Evolutionary conservation across 2,329 filamentous ascomycete genomes (phyloP).

Genomic region (Penicillium sp.): DNA sequence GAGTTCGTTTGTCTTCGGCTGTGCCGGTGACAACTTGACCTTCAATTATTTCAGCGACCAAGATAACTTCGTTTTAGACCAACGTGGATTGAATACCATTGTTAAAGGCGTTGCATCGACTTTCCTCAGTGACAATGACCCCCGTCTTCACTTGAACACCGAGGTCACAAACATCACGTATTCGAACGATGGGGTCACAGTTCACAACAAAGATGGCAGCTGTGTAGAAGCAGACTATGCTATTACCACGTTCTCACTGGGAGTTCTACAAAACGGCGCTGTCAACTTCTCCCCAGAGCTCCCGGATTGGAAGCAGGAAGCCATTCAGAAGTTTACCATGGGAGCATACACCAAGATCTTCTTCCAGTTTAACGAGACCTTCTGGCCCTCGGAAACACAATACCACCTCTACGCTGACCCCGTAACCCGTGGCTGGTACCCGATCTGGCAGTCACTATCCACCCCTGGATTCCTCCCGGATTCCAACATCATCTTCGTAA

Average conservation of each 20-base stretch:
- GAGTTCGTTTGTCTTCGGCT: conserved; percentile 55
- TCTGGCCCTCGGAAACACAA: conserved; percentile 59
- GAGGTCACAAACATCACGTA: conserved; percentile 57
- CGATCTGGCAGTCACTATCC: conserved; percentile 64
- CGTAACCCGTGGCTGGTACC: conserved; percentile 52
- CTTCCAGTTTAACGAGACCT: conserved; percentile 64
- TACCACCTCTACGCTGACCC: conserved; percentile 56
- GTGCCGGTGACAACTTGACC: conserved; percentile 58
- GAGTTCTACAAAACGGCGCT: conserved; percentile 62
- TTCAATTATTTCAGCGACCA: conserved; percentile 62
- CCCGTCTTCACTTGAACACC: conserved; percentile 58
- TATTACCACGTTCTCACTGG: conserved; percentile 66
- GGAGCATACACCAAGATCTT: conserved; percentile 73
- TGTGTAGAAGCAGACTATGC: conserved; percentile 62
- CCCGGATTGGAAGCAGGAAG: conserved; percentile 62
- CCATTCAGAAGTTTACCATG: conserved; percentile 65
- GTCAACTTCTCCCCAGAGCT: conserved; percentile 59
- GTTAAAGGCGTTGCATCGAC: conserved; percentile 57
- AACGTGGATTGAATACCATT: conserved; percentile 60
- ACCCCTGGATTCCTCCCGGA: conserved; percentile 57
- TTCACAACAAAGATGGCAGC: conserved; percentile 53
- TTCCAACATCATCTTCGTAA: conserved; percentile 65
- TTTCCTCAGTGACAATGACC: conserved; percentile 57
- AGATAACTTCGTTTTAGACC: conserved; percentile 62
- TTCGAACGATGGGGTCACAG: conserved; percentile 51